These are phyloP conservation scores for Dactylellina sp. DNA, from an alignment of 2,329 filamentous ascomycete species.

Conservation along the genomic window DNA sequence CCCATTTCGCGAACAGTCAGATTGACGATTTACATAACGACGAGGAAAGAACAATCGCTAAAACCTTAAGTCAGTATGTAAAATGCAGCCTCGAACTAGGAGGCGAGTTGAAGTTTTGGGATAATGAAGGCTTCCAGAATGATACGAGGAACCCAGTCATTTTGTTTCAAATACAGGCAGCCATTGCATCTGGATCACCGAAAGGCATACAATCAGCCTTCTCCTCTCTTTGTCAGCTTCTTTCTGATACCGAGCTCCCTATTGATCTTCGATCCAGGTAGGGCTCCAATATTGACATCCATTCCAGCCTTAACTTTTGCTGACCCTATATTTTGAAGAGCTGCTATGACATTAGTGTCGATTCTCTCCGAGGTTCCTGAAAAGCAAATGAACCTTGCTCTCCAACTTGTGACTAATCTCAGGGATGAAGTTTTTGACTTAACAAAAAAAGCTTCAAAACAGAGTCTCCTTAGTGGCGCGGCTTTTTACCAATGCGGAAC, in stretches of 20 bases:
- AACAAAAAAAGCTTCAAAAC: conserved; percentile 15
- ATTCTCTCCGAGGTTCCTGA: conserved; percentile 34
- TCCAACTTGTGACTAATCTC: conserved; percentile 26
- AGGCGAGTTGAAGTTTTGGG: conserved; percentile 32
- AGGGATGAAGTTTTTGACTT: conserved; percentile 29
- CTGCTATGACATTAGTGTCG: conserved; percentile 35
- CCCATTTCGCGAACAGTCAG: conserved; percentile 34
- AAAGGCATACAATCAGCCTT: conserved; percentile 23
- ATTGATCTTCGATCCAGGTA: conserved; percentile 41
- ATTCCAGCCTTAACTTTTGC: neutral
- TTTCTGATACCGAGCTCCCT: neutral
- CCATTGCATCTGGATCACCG: conserved; percentile 14
- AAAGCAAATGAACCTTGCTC: conserved; percentile 24
- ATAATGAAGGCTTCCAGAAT: conserved; percentile 27
- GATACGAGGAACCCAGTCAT: conserved; percentile 15
- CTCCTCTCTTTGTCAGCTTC: conserved; percentile 30
- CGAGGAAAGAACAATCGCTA: conserved; percentile 44
- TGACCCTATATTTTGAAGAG: conserved; percentile 20
- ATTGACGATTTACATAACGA: conserved; percentile 50
- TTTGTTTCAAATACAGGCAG: conserved; percentile 43
- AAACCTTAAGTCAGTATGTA: conserved; percentile 42
- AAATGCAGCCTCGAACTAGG: conserved; percentile 36
- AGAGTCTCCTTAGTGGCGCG: conserved; percentile 14
- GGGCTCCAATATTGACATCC: neutral
- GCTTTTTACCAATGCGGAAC: conserved; percentile 42